These are phyloP conservation scores for Plantago lanceolata DNA, from an alignment of 305 asterid species.

Conservation along the genomic window DNA sequence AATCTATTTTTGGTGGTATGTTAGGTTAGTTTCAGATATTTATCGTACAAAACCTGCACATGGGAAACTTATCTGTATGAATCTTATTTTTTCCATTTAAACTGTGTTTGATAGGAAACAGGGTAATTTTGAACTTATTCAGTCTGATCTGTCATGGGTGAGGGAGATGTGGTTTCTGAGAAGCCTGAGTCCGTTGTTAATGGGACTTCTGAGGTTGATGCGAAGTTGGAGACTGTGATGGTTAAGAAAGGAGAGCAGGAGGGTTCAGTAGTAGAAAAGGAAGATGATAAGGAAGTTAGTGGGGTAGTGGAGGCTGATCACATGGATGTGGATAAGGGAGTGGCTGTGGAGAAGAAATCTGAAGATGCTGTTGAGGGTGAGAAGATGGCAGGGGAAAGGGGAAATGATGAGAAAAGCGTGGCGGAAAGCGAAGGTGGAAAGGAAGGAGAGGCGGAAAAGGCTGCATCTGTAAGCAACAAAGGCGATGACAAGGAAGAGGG, in stretches of 20 bases:
- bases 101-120: not conserved
- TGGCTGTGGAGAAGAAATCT: slow-evolving; percentile 20
- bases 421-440: not conserved
- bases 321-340: slow-evolving; percentile 42
- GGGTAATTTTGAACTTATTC: slow-evolving; percentile 4
- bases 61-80: slow-evolving; percentile 6
- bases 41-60: not conserved
- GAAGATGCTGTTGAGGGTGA: slow-evolving; percentile 26
- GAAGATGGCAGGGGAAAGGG: slow-evolving; percentile 16
- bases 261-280: slow-evolving; percentile 32
- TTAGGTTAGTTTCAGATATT: not conserved
- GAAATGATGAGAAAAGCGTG: not conserved
- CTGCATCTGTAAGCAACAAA: not conserved
- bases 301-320: slow-evolving; percentile 31
- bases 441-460: not conserved
- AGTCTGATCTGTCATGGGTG: slow-evolving; percentile 48
- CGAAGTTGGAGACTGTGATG: slow-evolving; percentile 25
- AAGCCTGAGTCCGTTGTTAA: slow-evolving; percentile 43
- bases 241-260: slow-evolving; percentile 32
- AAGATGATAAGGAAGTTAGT: slow-evolving; percentile 32
- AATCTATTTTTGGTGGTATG: not conserved
- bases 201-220: slow-evolving; percentile 36
- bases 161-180: slow-evolving; percentile 41
- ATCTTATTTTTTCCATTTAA: slow-evolving; percentile 2
- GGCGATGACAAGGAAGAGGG: not conserved